Conservation (phyloP, 2,329 filamentous ascomycete species). For the Neopestalotiopsis sp. region DNA sequence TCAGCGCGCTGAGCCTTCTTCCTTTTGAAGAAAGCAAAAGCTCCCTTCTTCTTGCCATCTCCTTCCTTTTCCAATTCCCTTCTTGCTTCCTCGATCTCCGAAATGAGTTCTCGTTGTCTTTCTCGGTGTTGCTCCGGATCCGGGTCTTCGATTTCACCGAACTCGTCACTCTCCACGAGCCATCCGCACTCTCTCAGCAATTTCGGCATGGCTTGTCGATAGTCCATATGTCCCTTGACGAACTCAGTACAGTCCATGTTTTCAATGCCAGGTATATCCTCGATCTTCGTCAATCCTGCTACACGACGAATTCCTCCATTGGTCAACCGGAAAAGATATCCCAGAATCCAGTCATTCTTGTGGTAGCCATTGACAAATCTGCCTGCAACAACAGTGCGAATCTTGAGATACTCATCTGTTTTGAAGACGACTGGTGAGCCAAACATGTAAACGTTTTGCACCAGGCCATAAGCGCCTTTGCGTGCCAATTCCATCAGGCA, state of each 20-base stretch:
- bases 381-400: constrained; percentile 84
- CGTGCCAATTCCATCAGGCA: constrained; percentile 86
- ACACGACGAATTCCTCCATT: constrained; percentile 89
- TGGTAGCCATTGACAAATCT: constrained; percentile 95
- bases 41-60: constrained; percentile 63
- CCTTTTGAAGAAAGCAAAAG: constrained; percentile 76
- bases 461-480: constrained; percentile 81
- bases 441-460: constrained; percentile 96
- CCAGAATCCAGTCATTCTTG: constrained; percentile 95
- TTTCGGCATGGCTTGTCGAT: constrained; percentile 88
- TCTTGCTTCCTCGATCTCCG: constrained; percentile 93
- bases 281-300: constrained; percentile 79
- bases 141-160: constrained; percentile 94
- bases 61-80: constrained; percentile 81
- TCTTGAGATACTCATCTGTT: constrained; percentile 84
- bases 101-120: constrained; percentile 90
- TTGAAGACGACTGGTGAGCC: constrained; percentile 92
- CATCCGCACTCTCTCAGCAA: constrained; percentile 88
- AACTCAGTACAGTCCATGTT: constrained; percentile 87
- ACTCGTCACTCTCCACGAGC: constrained; percentile 91
- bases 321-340: constrained; percentile 93
- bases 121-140: constrained; percentile 92
- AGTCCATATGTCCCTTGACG: constrained; percentile 95
- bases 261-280: constrained; percentile 80
- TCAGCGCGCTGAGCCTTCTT: constrained; percentile 83